Percentiles rank a stretch among this genome's conserved stretches.
Conservation (phyloP, 2,329 filamentous ascomycete genomes). For the Hortaea werneckii region DNA sequence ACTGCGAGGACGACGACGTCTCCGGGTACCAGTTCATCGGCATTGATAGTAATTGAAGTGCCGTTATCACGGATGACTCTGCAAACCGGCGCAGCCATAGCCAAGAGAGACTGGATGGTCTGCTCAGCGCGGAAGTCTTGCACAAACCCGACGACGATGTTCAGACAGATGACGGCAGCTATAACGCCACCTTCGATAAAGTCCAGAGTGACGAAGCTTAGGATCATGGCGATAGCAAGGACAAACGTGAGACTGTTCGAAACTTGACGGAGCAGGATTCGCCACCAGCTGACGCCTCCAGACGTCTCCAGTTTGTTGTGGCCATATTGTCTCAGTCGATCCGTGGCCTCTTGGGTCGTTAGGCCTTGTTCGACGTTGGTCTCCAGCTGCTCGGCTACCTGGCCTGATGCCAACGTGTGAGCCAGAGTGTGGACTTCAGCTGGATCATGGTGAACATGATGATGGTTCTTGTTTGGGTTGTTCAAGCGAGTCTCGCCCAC, state of each 20-base stretch:
- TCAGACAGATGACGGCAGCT: slow-evolving; percentile 47
- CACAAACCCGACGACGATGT: slow-evolving; percentile 50
- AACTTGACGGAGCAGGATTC: slow-evolving; percentile 26
- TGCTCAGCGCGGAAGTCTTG: slow-evolving; percentile 52
- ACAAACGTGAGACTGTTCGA: slow-evolving; percentile 30
- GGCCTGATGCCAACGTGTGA: neutral
- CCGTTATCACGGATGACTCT: slow-evolving; percentile 42
- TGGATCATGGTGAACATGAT: neutral
- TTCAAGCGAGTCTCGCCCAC: neutral
- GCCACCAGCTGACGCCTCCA: slow-evolving; percentile 21
- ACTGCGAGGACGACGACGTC: slow-evolving; percentile 59
- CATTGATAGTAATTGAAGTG: slow-evolving; percentile 12
- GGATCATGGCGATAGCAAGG: slow-evolving; percentile 48
- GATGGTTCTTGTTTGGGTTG: neutral
- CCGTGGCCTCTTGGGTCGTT: slow-evolving; percentile 11
- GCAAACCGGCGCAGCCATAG: slow-evolving; percentile 46
- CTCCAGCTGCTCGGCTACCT: neutral
- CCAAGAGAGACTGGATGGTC: slow-evolving; percentile 47
- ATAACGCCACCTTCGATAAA: slow-evolving; percentile 54
- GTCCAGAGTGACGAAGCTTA: slow-evolving; percentile 48
- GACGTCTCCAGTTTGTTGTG: slow-evolving; percentile 20
- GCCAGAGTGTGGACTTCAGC: neutral
- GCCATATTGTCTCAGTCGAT: slow-evolving; percentile 18
- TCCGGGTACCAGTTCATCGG: slow-evolving; percentile 56
- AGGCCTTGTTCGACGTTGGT: slow-evolving; percentile 8